These are phyloP conservation scores for Penicillium diatomitis DNA, from an alignment of 495 filamentous ascomycete species.

Conservation along the genomic window DNA sequence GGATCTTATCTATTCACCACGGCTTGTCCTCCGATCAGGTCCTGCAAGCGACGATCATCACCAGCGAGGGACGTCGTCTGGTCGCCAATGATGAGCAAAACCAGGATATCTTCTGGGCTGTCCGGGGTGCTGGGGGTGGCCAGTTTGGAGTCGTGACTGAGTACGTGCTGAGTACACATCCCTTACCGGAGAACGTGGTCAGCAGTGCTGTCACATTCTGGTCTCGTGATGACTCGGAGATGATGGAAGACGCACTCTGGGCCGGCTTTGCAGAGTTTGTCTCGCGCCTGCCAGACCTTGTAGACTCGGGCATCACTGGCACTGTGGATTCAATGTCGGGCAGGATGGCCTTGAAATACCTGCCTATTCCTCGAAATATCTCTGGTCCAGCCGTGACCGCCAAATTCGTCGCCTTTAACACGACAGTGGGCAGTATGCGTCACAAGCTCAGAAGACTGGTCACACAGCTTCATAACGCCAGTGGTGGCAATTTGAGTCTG, in stretches of 20 bases:
- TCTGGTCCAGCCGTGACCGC: not conserved
- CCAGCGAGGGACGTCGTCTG: constrained; percentile 33
- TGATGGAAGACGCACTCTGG: constrained; percentile 31
- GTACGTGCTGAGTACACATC: constrained; percentile 27
- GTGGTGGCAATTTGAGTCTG: not conserved
- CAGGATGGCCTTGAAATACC: not conserved
- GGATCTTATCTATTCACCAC: constrained; percentile 5
- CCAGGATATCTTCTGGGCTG: constrained; percentile 45
- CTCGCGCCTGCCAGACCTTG: constrained; percentile 31
- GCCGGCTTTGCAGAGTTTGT: constrained; percentile 29
- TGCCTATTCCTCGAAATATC: not conserved
- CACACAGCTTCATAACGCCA: not conserved
- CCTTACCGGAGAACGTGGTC: constrained; percentile 24
- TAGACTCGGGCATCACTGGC: constrained; percentile 13
- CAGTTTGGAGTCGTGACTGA: constrained; percentile 31
- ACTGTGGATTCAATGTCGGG: constrained; percentile 1
- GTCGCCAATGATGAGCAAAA: constrained; percentile 39
- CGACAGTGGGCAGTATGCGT: constrained; percentile 6
- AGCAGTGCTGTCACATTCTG: constrained; percentile 16
- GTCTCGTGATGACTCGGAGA: constrained; percentile 20
- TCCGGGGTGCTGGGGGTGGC: constrained; percentile 22
- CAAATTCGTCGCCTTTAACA: constrained; percentile 3
- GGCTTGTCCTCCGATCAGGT: constrained; percentile 33
- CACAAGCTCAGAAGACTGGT: constrained; percentile 1
- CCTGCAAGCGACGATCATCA: constrained; percentile 43